Evolutionary conservation across 805 yeast species (phyloP).

Genomic region (Saccharomyces cerevisiae): DNA sequence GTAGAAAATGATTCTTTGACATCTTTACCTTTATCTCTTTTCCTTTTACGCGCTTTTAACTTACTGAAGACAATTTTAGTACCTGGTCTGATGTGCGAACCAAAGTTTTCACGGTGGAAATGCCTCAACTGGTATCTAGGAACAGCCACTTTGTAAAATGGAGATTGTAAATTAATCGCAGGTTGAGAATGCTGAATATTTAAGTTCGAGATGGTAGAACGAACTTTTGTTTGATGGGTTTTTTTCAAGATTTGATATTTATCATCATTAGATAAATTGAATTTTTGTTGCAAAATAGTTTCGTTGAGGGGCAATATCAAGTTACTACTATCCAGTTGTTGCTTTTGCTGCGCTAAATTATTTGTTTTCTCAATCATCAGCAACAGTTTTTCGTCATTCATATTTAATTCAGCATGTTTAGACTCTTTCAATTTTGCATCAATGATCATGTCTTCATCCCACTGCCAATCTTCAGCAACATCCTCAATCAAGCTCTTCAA

Average conservation of each 20-base stretch:
- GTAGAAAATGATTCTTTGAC: conserved; percentile 62
- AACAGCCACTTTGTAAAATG: conserved; percentile 76
- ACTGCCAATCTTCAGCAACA: conserved; percentile 28
- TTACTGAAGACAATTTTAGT: conserved; percentile 68
- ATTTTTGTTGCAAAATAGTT: conserved; percentile 47
- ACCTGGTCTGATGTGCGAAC: conserved; percentile 58
- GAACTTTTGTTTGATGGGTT: conserved; percentile 82
- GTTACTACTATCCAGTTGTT: conserved; percentile 4
- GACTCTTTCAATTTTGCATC: conserved; percentile 47
- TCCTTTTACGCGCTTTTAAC: conserved; percentile 69
- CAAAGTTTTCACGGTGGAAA: conserved; percentile 72
- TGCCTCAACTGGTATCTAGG: conserved; percentile 60
- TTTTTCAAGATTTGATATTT: conserved; percentile 75
- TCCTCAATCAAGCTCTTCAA: conserved; percentile 17
- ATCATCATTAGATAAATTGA: conserved; percentile 81
- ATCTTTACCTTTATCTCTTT: conserved; percentile 81
- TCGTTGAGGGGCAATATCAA: conserved; percentile 44
- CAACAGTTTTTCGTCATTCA: conserved; percentile 79
- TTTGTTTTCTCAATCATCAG: conserved; percentile 36
- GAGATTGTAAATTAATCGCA: conserved; percentile 79
- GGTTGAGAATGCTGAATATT: conserved; percentile 88
- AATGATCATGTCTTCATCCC: conserved; percentile 56
- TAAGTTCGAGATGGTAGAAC: conserved; percentile 86
- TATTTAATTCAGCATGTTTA: conserved; percentile 42
- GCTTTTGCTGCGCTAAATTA: conserved; percentile 5